A percentile compares a stretch with the other conserved stretches of the same genome.
Conservation (phyloP, 2,329 filamentous ascomycete species). For the Paraconiothyrium brasiliense region DNA sequence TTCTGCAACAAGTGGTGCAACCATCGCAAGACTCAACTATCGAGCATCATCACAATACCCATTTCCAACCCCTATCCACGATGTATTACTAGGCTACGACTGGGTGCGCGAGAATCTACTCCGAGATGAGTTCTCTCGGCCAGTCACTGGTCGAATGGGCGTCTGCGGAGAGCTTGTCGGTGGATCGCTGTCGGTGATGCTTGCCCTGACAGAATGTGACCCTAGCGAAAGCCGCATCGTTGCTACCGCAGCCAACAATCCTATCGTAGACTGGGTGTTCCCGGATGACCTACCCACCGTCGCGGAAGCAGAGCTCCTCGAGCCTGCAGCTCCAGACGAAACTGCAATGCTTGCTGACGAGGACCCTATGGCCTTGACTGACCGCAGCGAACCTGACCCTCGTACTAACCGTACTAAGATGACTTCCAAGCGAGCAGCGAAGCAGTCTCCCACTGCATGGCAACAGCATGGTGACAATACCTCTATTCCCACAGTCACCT, state of each 20-base stretch:
- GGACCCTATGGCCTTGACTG: constrained; percentile 33
- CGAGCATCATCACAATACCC: constrained; percentile 47
- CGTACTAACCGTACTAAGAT: constrained; percentile 16
- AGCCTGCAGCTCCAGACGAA: constrained; percentile 42
- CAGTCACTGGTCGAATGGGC: constrained; percentile 48
- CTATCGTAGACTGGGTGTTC: constrained; percentile 60
- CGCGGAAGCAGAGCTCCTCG: constrained; percentile 34
- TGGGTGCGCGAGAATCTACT: constrained; percentile 55
- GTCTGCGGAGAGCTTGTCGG: constrained; percentile 60
- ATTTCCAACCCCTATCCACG: constrained; percentile 59
- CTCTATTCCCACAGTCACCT: constrained; percentile 36
- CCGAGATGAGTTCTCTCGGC: constrained; percentile 28
- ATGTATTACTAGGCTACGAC: constrained; percentile 58
- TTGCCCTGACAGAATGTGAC: constrained; percentile 61
- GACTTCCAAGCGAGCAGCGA: constrained; percentile 30
- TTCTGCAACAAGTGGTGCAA: constrained; percentile 47
- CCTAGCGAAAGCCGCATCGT: constrained; percentile 51
- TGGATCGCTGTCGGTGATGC: constrained; percentile 58
- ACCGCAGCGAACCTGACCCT: constrained; percentile 16
- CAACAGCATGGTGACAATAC: constrained; percentile 35
- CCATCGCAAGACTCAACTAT: constrained; percentile 58
- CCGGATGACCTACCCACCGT: constrained; percentile 43
- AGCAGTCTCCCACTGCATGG: constrained; percentile 39
- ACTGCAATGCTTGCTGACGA: constrained; percentile 42
- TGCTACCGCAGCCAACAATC: constrained; percentile 59